Conservation (phyloP, 768 basidiomycete genomes). For the Kockovaella imperatae region DNA sequence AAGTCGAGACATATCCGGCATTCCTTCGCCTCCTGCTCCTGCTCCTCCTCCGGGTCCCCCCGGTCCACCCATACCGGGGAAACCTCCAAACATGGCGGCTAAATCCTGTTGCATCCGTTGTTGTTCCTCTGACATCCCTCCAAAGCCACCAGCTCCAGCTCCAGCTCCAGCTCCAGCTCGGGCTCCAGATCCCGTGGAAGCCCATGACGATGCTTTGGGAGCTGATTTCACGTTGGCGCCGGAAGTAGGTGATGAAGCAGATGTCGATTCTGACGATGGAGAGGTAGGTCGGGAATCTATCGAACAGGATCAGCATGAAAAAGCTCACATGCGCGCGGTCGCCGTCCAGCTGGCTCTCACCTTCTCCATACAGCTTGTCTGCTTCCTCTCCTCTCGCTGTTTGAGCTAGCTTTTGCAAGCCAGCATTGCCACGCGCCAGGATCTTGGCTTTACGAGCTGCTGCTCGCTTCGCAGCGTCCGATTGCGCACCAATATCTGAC, state of each 20-base stretch:
- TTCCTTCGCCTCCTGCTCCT: constrained; percentile 6
- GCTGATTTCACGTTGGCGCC: neutral
- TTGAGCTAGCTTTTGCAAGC: constrained; percentile 38
- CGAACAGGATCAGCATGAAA: constrained; percentile 4
- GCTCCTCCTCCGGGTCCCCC: constrained; percentile 6
- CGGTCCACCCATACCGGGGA: constrained; percentile 1
- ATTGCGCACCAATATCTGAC: constrained; percentile 9
- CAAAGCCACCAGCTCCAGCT: no score
- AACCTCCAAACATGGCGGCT: constrained; percentile 1
- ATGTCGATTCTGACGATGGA: neutral
- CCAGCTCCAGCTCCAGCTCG: no score
- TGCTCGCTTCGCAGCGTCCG: constrained; percentile 37
- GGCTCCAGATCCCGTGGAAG: no score
- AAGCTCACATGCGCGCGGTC: neutral
- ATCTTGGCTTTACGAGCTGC: constrained; percentile 43
- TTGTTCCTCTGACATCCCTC: neutral
- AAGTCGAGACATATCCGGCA: constrained; percentile 28
- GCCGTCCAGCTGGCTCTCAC: constrained; percentile 12
- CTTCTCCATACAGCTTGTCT: constrained; percentile 32
- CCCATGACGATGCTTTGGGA: constrained; percentile 17
- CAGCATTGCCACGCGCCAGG: constrained; percentile 39
- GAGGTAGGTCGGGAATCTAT: constrained; percentile 6
- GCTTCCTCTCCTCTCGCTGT: constrained; percentile 44
- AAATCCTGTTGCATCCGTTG: neutral
- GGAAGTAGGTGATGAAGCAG: neutral